Evolutionary conservation across 768 basidiomycete genomes (phyloP), one percentile per base, ranked within the genome.

Genomic region (Boletus patriciae): DNA sequence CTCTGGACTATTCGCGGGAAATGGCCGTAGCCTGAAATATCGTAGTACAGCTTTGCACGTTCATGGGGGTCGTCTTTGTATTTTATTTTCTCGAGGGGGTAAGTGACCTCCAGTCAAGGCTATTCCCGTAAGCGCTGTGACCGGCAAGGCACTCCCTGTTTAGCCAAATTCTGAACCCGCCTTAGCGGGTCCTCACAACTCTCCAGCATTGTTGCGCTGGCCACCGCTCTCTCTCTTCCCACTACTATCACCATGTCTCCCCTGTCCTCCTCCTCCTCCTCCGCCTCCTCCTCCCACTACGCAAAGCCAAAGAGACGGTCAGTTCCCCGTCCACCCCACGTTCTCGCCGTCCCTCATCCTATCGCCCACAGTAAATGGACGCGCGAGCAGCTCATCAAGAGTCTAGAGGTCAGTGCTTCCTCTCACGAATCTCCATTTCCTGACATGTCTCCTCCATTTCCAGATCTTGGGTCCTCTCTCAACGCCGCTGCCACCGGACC

Each of bases 151-250:
- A 67, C 66, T 69, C 59, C 61, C 68, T 69, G 61, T 68, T 69
- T 69, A 54, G 65, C 63, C 71, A 69, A 67, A 62, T 73, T 73
- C 70, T 68, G 69, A 55, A 62, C 65, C 66, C 70, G 70, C 60
- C 66, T 61, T 59, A 61, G 65, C 64, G 66, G 70, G 62, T 62
- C 66, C 59, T 58, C 60, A 57, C 66, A 68, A 70, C 61, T 70
- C 68, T 68, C 65, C 70, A 66, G 73, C 77, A 75, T 76, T 76
- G 74, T 76, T 72, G 70, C 72, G 68, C 73, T 71, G 72, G 64
- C 68, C 72, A 73, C 71, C 60, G 70, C 72, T 70, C 68, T 66
- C 66, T 63, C 72, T 70, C 70, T 69, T 70, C 66, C 69, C 70
- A 72, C 75, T 67, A 76, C 69, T 67, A 65, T 63, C 76, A 61